Evolutionary conservation across 306 rosid genomes (phyloP), one percentile per base, ranked within the genome.

Genomic region (Trichosanthes truncata): DNA sequence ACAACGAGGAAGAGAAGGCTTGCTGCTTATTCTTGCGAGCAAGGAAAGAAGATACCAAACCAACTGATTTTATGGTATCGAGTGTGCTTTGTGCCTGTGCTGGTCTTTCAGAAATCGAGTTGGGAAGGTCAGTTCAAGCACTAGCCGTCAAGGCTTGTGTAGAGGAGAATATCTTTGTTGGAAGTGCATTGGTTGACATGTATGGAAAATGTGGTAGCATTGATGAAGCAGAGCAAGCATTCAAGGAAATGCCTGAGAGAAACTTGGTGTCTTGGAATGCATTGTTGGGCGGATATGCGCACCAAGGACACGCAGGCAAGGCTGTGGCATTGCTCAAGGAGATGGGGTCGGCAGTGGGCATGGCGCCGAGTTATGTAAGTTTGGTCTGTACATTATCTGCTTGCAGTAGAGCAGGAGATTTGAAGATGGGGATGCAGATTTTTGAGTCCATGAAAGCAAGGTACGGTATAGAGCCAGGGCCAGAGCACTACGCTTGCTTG

Each of bases 201-300:
- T 92, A 92, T 85, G 98, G 98, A 60, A 94, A 92, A 86, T 92
- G 97, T 82, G 98, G 97, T 78, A 87, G 87, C 65, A 81, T 89
- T 61, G 80, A 83, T 80, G 86, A 85, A n/a, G 92, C 97, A 0
- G 88, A 87, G 80, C 85, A 9, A 41, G 96, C 85, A 79, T 92
- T 87, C 15, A 56, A 79, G 23, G 87, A 83, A 81, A 87, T 91
- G 91, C 89, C 92, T 3, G 82, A 80, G 38, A 86, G 86, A 84
- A 94, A 94, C 83, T 72, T 89, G 41, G 87, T 94, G 80, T 83
- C 87, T 15, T 92, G 96, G 95, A 92, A 92, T 66, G 87, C 94
- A 11, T 84, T 92, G 93, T 72, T 90, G 55, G 86, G 92, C n/a
- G 94, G 90, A 51, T 89, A 89, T 82, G 91, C 95, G 1, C 94